A percentile compares a stretch with the other conserved stretches of the same genome.
These are phyloP conservation scores for Apiotrichum brassicae DNA, from an alignment of 1,284 basidiomycete genomes.

Conservation along the genomic window DNA sequence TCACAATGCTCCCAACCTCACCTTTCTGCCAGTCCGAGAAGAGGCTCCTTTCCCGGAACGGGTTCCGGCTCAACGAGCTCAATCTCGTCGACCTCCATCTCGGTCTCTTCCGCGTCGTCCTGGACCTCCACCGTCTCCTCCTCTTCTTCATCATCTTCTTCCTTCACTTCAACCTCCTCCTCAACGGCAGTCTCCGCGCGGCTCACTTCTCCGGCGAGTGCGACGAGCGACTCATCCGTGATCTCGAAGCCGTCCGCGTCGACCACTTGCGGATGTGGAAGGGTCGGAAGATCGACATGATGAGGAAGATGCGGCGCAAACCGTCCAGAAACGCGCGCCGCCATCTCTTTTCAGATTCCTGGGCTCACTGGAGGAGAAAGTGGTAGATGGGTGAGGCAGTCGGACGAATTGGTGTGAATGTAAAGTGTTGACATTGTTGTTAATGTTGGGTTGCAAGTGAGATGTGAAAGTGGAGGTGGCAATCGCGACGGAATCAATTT, in stretches of 20 bases:
- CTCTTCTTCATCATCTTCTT: not conserved
- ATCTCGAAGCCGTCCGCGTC: conserved; percentile 31
- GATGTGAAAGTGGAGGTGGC: not conserved
- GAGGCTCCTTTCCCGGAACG: conserved; percentile 15
- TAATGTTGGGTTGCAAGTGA: not conserved
- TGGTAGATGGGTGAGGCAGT: no score
- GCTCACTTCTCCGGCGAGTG: conserved; percentile 24
- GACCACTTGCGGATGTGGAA: conserved; percentile 29
- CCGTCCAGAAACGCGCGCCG: conserved; percentile 9
- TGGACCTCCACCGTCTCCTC: conserved; percentile 5
- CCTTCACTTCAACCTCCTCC: conserved; percentile 6
- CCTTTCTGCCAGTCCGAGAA: conserved; percentile 34
- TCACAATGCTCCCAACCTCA: conserved; percentile 7
- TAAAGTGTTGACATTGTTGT: not conserved
- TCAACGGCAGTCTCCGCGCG: conserved; percentile 11
- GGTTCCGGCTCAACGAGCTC: conserved; percentile 7
- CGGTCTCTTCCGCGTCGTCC: conserved; percentile 1
- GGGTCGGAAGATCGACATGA: conserved; percentile 27
- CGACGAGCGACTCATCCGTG: conserved; percentile 36
- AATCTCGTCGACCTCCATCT: conserved; percentile 3
- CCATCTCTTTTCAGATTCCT: no score
- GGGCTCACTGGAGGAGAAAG: no score
- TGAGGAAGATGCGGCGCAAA: conserved; percentile 14
- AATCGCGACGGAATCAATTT: not conserved
- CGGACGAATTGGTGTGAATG: no score